Percentiles rank a stretch among this genome's conserved stretches.
phyloP scores from a whole-genome alignment of 1,284 basidiomycete genomes.

The Hortiboletus rubellus region DNA sequence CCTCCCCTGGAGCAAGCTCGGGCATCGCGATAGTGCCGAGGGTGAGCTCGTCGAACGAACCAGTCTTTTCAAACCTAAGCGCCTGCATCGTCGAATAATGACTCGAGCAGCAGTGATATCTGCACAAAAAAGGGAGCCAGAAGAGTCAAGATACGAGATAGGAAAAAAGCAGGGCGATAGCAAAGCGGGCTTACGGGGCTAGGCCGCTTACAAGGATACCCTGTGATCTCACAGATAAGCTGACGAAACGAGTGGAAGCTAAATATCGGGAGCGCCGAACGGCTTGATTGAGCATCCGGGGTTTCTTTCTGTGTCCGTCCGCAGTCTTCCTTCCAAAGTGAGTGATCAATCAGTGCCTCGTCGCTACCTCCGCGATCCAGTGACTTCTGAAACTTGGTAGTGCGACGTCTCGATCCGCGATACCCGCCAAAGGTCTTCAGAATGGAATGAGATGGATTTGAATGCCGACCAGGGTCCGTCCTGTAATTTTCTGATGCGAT shows the following conservation, averaged over 20 bases:
- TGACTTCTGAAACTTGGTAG: not conserved
- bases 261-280: not conserved
- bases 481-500: not conserved
- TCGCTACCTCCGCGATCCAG: not conserved
- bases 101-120: not conserved
- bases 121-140: not conserved
- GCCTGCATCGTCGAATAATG: slow-evolving; percentile 30
- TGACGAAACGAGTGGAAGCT: not conserved
- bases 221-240: not conserved
- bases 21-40: slow-evolving; percentile 28
- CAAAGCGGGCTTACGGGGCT: slow-evolving; percentile 5
- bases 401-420: not conserved
- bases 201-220: not conserved
- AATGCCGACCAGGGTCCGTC: not conserved
- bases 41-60: slow-evolving; percentile 31
- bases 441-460: not conserved
- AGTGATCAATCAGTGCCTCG: not conserved
- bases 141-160: not conserved
- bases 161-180: not conserved
- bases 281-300: slow-evolving; percentile 12
- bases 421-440: no score
- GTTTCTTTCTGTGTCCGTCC: slow-evolving; percentile 1
- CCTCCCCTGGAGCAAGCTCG: slow-evolving; percentile 31
- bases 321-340: slow-evolving; percentile 7
- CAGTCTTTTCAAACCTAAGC: slow-evolving; percentile 34